Base-by-base conservation (phyloP, 2,329 filamentous ascomycete genomes). In the Juglanconis oblonga region DNA sequence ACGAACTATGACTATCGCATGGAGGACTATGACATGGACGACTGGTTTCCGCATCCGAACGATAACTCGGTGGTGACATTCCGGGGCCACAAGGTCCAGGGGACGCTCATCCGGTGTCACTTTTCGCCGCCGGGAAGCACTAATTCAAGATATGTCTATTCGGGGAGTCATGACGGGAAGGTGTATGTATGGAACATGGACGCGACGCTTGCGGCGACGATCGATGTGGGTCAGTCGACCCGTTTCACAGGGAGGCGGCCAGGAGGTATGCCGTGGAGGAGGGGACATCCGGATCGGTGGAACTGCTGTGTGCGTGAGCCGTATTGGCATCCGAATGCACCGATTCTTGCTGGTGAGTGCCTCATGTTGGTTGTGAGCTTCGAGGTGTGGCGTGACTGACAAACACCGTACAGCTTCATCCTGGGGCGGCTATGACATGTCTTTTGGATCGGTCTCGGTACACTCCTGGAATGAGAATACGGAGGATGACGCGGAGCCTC, bases 1-100 rank as follows among this genome's bases (percentile, higher is more conserved):
- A 85, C 82, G 49, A 79, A 82, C 62, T 94, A 91, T 69, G 91
- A 95, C 72, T 95, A 94, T 72, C 86, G 91, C 13, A 86, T 83
- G 72, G 83, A 84, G 53, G 76, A 76, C 10, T 93, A 90, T 72
- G 81, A 88, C 67, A 82, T 86, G 8, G 76, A 82, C 29, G 77
- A 86, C 67, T 91, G 86, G 80, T 84, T 85, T 61, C 86, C 87
- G 1, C 89, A 97, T 72, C 89, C 89, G 0, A 76, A 92, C 68
- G 95, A 98, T 74, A 96, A 94, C 77, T 96, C 90, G 1, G 79
- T 97, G 3, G 95, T 98, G 51, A 97, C 94, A 0, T 98, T 96
- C 81, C 86, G 92, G 32, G 94, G 94, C 9, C 95, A 99, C 75
- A 85, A 84, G 64, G 92, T 99, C 11, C 82, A 96, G 62, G 89